Evolutionary conservation across 2,329 filamentous ascomycete species (phyloP).

Genomic region (Fusarium pseudocircinatum): DNA sequence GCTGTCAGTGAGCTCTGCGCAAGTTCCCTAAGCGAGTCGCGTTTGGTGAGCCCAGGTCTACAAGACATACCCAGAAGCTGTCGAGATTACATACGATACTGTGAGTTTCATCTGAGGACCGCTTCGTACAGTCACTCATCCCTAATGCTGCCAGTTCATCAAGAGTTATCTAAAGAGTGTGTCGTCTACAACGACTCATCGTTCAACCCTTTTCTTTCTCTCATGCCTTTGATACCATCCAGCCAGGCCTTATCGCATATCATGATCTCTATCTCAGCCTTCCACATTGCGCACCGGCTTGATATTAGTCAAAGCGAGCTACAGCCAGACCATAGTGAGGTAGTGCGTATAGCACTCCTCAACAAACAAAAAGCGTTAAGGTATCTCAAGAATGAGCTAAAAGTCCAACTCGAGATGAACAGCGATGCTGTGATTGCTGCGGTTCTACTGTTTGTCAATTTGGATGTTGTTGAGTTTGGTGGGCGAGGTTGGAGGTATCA

Average conservation of each 20-base stretch:
- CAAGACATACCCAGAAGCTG: background rate
- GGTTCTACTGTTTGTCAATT: rapidly evolving
- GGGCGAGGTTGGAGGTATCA: background rate
- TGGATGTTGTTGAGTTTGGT: rapidly evolving
- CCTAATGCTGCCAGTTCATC: background rate
- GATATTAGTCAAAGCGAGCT: rapidly evolving
- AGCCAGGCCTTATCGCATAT: background rate
- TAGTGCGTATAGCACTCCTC: rapidly evolving
- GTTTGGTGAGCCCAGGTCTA: background rate
- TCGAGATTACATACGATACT: background rate
- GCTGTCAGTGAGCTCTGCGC: background rate
- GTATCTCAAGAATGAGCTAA: background rate
- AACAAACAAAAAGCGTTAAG: background rate
- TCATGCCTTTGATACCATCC: background rate
- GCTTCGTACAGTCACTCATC: too few relatives aligned
- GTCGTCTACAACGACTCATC: background rate
- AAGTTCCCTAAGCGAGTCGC: too few relatives aligned
- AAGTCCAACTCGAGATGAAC: background rate
- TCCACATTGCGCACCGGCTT: background rate
- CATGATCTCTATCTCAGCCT: background rate
- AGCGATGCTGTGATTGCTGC: rapidly evolving
- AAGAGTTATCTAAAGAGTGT: background rate
- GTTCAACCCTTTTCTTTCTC: background rate
- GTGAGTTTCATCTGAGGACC: too few relatives aligned
- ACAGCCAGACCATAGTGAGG: background rate